A percentile compares a stretch with the other conserved stretches of the same genome.
These are phyloP conservation scores for Lantana camara DNA, from an alignment of 257 asterid genomes.

Conservation along the genomic window DNA sequence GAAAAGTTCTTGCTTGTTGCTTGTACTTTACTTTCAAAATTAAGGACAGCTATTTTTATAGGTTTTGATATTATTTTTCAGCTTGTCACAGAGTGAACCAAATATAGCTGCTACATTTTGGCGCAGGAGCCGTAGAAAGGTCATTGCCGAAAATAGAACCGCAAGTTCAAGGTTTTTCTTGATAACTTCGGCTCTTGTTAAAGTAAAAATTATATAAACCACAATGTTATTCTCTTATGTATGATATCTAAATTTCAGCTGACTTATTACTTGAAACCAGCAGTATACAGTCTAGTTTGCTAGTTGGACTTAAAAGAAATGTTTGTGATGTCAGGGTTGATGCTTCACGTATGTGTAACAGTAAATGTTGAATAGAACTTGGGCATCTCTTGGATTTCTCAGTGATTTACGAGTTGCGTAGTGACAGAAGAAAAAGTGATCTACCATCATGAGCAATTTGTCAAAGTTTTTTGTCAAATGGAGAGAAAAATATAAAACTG, in stretches of 20 bases:
- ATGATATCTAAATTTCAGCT: constrained; percentile 28
- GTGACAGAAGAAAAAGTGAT: not conserved
- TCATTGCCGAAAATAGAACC: constrained; percentile 85
- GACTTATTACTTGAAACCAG: not conserved
- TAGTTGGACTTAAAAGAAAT: constrained; percentile 55
- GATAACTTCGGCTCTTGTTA: constrained; percentile 31
- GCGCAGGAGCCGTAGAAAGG: constrained; percentile 95
- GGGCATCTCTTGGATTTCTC: not conserved
- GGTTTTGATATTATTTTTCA: constrained; percentile 44
- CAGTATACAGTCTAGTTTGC: constrained; percentile 1
- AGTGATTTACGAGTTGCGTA: not conserved
- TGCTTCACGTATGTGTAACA: not conserved
- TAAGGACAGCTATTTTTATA: constrained; percentile 21
- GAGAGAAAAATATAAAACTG: not conserved
- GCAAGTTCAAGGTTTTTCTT: constrained; percentile 88
- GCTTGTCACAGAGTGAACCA: constrained; percentile 91
- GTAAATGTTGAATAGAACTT: not conserved
- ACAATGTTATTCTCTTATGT: constrained; percentile 6
- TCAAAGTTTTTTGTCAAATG: not conserved
- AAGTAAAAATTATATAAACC: constrained; percentile 15
- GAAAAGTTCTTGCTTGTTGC: constrained; percentile 2
- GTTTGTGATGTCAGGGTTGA: constrained; percentile 42
- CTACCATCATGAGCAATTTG: not conserved
- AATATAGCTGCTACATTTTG: constrained; percentile 89
- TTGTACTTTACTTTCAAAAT: constrained; percentile 3